These are phyloP conservation scores for Mortierella sp. DNA, from an alignment of 371 early-diverging fungal species.

Conservation along the genomic window DNA sequence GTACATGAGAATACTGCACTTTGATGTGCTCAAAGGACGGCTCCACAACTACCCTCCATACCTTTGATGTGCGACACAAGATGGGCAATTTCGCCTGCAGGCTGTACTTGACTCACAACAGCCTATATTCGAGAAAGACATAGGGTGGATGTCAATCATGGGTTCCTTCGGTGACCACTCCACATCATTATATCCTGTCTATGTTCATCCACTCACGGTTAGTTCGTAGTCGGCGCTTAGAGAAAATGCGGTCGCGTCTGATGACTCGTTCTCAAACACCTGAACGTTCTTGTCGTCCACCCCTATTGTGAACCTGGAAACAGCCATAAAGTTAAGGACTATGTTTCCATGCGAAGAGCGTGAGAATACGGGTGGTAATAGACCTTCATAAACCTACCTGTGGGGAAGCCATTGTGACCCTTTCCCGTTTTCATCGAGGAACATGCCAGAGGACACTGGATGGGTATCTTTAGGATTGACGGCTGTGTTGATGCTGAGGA, in stretches of 20 bases:
- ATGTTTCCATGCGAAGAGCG: background rate
- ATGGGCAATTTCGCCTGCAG: constrained; percentile 74
- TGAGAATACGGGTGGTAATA: too few relatives aligned
- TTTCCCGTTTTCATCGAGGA: constrained; percentile 45
- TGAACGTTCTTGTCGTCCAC: constrained; percentile 49
- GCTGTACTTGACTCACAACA: constrained; percentile 72
- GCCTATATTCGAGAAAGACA: constrained; percentile 52
- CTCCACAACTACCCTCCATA: constrained; percentile 22
- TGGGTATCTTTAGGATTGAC: constrained; percentile 66
- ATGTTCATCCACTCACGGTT: constrained; percentile 50
- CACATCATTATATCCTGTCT: background rate
- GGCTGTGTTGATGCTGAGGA: constrained; percentile 78
- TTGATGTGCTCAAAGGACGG: too few relatives aligned
- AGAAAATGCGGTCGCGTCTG: constrained; percentile 22
- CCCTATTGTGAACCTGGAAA: constrained; percentile 33
- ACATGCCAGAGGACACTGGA: constrained; percentile 52
- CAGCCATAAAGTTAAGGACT: too few relatives aligned
- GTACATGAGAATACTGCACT: too few relatives aligned
- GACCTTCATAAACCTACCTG: constrained; percentile 35
- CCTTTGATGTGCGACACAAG: constrained; percentile 80
- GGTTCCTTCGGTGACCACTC: background rate
- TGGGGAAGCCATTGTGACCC: constrained; percentile 55
- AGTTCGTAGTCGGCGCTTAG: constrained; percentile 67
- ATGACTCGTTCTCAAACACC: constrained; percentile 30
- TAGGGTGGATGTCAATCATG: background rate